These are phyloP conservation scores for Heliamphora exappendiculata DNA, from an alignment of 148 eudicot species.

Conservation along the genomic window DNA sequence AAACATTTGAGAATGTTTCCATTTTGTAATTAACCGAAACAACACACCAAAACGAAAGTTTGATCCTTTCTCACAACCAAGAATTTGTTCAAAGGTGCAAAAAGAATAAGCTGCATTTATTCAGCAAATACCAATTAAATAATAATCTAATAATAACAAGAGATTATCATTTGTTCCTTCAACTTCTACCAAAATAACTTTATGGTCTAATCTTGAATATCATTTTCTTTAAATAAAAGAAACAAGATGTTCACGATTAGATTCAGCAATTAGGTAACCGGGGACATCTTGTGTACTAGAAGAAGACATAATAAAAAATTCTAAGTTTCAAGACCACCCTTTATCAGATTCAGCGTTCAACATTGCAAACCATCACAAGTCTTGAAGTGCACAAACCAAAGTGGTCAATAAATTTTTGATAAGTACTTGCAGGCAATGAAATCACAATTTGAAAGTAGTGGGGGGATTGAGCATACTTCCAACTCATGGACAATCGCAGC, in stretches of 20 bases:
- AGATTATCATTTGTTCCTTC: not conserved
- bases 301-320: not conserved
- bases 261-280: not conserved
- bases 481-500: constrained; percentile 93
- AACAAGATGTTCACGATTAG: not conserved
- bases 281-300: not conserved
- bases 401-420: not conserved
- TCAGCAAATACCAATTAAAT: not conserved
- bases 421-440: not conserved
- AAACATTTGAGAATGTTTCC: too few relatives aligned
- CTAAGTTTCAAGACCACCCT: not conserved
- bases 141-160: not conserved
- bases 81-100: not conserved
- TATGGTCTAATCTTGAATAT: not conserved
- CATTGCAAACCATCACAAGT: not conserved
- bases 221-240: not conserved
- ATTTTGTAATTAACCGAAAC: too few relatives aligned
- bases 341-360: not conserved
- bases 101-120: not conserved
- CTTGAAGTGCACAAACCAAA: not conserved
- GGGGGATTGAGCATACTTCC: constrained; percentile 45
- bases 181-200: not conserved
- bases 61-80: too few relatives aligned
- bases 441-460: not conserved
- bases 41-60: too few relatives aligned